Evolutionary conservation across 2,329 filamentous ascomycete genomes (phyloP), one percentile per base, ranked within the genome.

Genomic region (Pseudogymnoascus sp.): DNA sequence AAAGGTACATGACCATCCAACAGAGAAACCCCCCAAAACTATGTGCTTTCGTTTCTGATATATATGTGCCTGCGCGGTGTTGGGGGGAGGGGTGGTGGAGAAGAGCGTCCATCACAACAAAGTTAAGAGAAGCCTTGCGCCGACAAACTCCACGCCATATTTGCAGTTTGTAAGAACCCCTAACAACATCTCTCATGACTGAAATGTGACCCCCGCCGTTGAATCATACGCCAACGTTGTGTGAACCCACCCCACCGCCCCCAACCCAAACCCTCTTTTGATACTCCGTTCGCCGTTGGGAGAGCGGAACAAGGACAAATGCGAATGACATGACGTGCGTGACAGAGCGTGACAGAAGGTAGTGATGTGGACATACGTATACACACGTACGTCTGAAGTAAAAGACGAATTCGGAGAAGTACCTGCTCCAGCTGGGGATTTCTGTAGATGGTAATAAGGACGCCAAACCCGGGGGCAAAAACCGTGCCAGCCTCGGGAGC

Each of bases 251-350:
- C 9, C 39, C 39, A 21, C 39, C 44, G 17, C 27, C 44, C 44
- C 48, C 48, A 55, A 27, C 48, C 48, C 48, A 55, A 55, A 55
- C 48, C 48, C 48, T 55, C 48, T 55, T 55, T 55, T 55, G 48
- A 55, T 55, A 55, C 48, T 55, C 48, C 48, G 48, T 55, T 55
- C 48, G 48, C 48, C 48, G 48, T 55, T 55, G 27, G 48, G 48
- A 55, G 48, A 55, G 48, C 48, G n/a, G 48, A 55, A 55, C 48
- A 33, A 55, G 48, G 33, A 55, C 48, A 55, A 35, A 55, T 55
- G 48, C 48, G 48, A 21, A 55, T 55, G 48, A 55, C 29, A 55
- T 33, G 29, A 33, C 48, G 48, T 51, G 48, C 48, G 48, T 55
- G 48, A 36, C 15, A 33, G n/a, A 55, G 21, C 21, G 21, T 21